A percentile compares a stretch with the other conserved stretches of the same genome.
Evolutionary conservation across 495 filamentous ascomycete species (phyloP).

Genomic region (Annulohypoxylon stygium): DNA sequence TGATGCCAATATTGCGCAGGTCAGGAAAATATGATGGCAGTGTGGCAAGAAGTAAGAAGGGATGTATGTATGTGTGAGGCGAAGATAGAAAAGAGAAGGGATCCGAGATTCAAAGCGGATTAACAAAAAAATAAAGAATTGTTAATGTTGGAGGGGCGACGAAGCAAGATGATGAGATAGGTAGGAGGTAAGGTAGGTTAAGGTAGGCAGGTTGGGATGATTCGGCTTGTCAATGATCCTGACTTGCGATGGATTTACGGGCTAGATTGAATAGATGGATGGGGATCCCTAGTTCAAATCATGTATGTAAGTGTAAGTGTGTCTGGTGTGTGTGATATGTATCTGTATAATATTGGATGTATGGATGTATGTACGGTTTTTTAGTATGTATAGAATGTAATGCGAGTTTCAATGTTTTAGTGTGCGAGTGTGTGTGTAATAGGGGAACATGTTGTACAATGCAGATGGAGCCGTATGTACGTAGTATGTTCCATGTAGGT

Average conservation of each 20-base stretch:
- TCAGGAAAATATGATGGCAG: conserved; percentile 9
- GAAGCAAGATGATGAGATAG: conserved; percentile 51
- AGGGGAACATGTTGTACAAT: conserved; percentile 5
- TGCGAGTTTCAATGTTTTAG: conserved; percentile 3
- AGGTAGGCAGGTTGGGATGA: conserved; percentile 43
- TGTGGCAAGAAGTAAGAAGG: conserved; percentile 41
- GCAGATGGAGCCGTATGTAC: conserved; percentile 1
- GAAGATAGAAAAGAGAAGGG: conserved; percentile 18
- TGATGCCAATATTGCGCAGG: conserved; percentile 35
- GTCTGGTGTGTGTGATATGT: conserved; percentile 11
- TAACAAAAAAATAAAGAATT: conserved; percentile 17
- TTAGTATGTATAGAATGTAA: conserved; percentile 15
- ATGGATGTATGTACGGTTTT: conserved; percentile 7
- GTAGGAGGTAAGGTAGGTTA: conserved; percentile 43
- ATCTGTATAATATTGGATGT: conserved; percentile 4
- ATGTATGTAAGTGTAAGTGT: conserved; percentile 15
- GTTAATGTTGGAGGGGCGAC: conserved; percentile 42
- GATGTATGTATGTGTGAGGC: conserved; percentile 30
- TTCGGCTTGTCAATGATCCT: conserved; percentile 43
- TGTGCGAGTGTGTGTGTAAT: conserved; percentile 11
- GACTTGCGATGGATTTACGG: conserved; percentile 43
- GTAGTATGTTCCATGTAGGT: conserved; percentile 1
- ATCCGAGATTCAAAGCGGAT: conserved; percentile 11
- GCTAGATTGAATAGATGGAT: conserved; percentile 28
- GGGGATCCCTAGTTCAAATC: conserved; percentile 46